Conservation (phyloP, 805 yeast species). For the Jamesozyma spencerorum region DNA sequence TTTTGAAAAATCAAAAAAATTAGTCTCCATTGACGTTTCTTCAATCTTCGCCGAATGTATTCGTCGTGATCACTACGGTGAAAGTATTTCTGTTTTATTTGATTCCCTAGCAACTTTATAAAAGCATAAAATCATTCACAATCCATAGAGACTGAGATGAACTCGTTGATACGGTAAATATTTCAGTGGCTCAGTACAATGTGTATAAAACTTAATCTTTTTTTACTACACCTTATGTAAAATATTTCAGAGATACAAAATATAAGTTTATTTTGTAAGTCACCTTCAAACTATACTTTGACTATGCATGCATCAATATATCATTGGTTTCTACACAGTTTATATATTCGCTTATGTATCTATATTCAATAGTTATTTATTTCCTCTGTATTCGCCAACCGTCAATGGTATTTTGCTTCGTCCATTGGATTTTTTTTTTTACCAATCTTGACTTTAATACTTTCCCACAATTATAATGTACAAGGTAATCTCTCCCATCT, state of each 20-base stretch:
- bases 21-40: conserved; percentile 84
- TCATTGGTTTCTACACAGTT: no score
- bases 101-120: conserved; percentile 62
- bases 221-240: no score
- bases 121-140: not conserved
- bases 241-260: no score
- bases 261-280: no score
- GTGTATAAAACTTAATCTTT: no score
- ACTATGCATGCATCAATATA: no score
- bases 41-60: conserved; percentile 96
- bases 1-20: conserved; percentile 50
- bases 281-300: no score
- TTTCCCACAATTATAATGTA: conserved; percentile 25
- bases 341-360: not conserved
- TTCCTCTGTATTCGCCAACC: not conserved
- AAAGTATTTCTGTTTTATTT: conserved; percentile 84
- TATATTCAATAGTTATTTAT: not conserved
- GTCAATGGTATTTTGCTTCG: conserved; percentile 1
- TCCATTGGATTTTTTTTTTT: conserved; percentile 5
- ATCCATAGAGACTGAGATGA: no score
- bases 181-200: no score
- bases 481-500: conserved; percentile 12
- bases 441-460: conserved; percentile 12
- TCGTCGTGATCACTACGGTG: conserved; percentile 97
- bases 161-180: no score